These are phyloP conservation scores for Pezicula rhizophila DNA, from an alignment of 2,329 filamentous ascomycete species.

Conservation along the genomic window DNA sequence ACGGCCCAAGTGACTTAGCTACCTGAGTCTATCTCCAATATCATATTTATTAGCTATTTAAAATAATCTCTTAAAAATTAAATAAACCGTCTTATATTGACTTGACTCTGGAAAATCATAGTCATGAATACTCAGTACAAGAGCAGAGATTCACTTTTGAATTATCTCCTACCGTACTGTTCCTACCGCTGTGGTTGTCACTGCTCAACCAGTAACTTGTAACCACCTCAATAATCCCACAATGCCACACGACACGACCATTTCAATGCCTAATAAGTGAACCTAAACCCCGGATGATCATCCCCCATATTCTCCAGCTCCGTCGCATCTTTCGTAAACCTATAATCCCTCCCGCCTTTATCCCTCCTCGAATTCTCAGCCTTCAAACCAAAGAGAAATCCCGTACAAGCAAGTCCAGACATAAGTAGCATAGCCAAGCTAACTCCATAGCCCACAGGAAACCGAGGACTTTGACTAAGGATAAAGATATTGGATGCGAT, in stretches of 20 bases:
- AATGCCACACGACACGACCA: neutral
- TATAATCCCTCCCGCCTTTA: conserved; percentile 37
- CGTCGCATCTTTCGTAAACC: conserved; percentile 29
- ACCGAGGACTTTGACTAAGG: conserved; percentile 27
- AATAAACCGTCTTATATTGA: too few species aligned
- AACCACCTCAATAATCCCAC: too few species aligned
- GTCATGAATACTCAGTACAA: too few species aligned
- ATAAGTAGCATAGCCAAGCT: conserved; percentile 1
- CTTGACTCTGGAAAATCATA: too few species aligned
- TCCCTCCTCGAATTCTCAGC: conserved; percentile 2
- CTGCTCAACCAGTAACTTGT: too few species aligned
- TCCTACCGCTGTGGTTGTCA: too few species aligned
- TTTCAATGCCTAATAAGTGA: conserved; percentile 19
- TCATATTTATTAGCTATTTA: too few species aligned
- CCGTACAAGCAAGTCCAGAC: conserved; percentile 1
- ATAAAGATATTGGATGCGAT: conserved; percentile 32
- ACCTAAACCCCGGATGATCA: conserved; percentile 43
- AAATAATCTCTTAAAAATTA: too few species aligned
- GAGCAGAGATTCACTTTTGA: too few species aligned
- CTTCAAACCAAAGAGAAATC: conserved; percentile 1
- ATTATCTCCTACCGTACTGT: too few species aligned
- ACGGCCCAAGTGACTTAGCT: too few species aligned
- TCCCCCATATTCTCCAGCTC: conserved; percentile 42
- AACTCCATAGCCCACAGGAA: conserved; percentile 13
- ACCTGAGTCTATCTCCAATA: too few species aligned